phyloP scores from a whole-genome alignment of 768 basidiomycete genomes.

The Suillus subalutaceus region DNA sequence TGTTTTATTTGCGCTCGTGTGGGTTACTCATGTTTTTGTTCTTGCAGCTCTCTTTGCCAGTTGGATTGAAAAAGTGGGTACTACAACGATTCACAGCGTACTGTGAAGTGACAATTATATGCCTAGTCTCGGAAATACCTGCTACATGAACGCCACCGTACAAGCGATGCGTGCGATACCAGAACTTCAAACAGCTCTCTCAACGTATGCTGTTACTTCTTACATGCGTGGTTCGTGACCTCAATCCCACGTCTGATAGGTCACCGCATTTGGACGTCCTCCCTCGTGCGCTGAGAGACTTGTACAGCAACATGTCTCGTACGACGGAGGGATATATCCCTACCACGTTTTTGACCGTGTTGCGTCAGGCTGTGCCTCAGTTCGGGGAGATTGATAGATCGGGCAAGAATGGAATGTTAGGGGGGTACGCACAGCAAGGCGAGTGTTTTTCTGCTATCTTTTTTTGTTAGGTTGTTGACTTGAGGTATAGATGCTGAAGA shows the following conservation, averaged over 20 bases:
- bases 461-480: neutral
- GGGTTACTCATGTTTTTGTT: conserved; percentile 5
- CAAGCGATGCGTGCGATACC: conserved; percentile 94
- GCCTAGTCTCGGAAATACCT: conserved; percentile 85
- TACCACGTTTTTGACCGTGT: conserved; percentile 59
- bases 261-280: conserved; percentile 46
- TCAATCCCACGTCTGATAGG: conserved; percentile 17
- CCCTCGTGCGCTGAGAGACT: conserved; percentile 58
- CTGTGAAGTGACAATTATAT: neutral
- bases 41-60: conserved; percentile 72
- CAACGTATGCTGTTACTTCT: conserved; percentile 43
- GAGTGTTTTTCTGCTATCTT: neutral
- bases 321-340: conserved; percentile 83
- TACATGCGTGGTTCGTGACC: neutral
- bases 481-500: conserved; percentile 81
- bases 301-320: conserved; percentile 72
- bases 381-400: conserved; percentile 74
- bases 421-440: conserved; percentile 83
- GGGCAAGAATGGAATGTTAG: conserved; percentile 38
- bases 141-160: conserved; percentile 96
- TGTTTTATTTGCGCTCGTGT: neutral
- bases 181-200: conserved; percentile 77
- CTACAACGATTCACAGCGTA: neutral
- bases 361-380: conserved; percentile 85
- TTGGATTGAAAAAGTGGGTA: conserved; percentile 75